These are phyloP conservation scores for Trichoderma koningii DNA, from an alignment of 2,329 filamentous ascomycete species.

Conservation along the genomic window DNA sequence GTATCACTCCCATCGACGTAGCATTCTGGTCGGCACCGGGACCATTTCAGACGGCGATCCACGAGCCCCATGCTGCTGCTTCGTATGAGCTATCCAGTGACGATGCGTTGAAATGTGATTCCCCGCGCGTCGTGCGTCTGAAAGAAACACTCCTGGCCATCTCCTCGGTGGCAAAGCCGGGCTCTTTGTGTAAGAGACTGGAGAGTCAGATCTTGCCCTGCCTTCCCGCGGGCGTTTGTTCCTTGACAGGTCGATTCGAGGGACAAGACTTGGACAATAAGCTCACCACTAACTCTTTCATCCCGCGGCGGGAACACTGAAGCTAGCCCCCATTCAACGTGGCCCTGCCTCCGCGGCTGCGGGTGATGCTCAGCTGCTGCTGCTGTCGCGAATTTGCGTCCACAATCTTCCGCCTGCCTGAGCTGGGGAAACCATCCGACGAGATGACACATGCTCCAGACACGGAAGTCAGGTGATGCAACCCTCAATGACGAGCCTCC, in stretches of 20 bases:
- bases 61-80: not conserved
- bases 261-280: not conserved
- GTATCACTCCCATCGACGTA: not conserved
- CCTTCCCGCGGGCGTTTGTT: not conserved
- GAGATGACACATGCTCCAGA: not conserved
- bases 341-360: not conserved
- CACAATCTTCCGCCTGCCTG: not conserved
- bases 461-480: not conserved
- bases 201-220: not conserved
- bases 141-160: not conserved
- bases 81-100: slow-evolving; percentile 2
- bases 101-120: not conserved
- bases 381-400: not conserved
- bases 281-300: not conserved
- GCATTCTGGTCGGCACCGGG: not conserved
- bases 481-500: not conserved
- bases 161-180: not conserved
- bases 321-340: not conserved
- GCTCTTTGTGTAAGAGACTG: not conserved
- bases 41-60: not conserved
- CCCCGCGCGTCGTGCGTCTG: slow-evolving; percentile 5
- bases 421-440: not conserved
- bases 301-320: not conserved
- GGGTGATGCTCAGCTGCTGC: slow-evolving; percentile 1
- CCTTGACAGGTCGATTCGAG: not conserved